Evolutionary conservation across 2,329 filamentous ascomycete species (phyloP).

Genomic region (Exophiala sp.): DNA sequence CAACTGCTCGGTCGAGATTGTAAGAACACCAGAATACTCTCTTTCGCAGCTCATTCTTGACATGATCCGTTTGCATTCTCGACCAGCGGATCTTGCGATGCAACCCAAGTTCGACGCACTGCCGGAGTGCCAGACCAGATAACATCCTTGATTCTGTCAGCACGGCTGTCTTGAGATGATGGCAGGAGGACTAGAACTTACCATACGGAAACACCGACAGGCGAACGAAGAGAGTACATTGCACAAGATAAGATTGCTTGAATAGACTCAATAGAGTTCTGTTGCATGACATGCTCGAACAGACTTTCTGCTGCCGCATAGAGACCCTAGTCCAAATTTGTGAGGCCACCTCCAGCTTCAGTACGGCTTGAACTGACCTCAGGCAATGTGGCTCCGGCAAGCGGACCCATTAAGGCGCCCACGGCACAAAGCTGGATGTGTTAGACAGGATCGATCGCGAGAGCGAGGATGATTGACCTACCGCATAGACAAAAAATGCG

Average conservation of each 20-base stretch:
- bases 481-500: constrained; percentile 9
- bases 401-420: constrained; percentile 6
- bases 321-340: neutral
- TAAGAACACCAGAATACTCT: constrained; percentile 45
- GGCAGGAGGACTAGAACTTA: neutral
- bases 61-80: constrained; percentile 21
- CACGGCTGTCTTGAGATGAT: neutral
- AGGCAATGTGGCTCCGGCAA: constrained; percentile 2
- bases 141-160: constrained; percentile 21
- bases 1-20: constrained; percentile 42
- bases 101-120: constrained; percentile 30
- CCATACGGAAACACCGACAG: constrained; percentile 28
- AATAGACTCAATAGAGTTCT: constrained; percentile 15
- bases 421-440: constrained; percentile 3
- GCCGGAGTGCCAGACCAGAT: constrained; percentile 30
- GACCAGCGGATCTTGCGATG: constrained; percentile 20
- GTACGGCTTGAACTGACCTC: neutral
- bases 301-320: constrained; percentile 11
- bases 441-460: neutral
- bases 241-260: constrained; percentile 29
- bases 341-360: neutral
- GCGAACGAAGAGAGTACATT: constrained; percentile 28
- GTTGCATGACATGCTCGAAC: constrained; percentile 15
- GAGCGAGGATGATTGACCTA: neutral
- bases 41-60: constrained; percentile 40